These are phyloP conservation scores for Colletotrichum musicola DNA, from an alignment of 2,329 filamentous ascomycete genomes.

Conservation along the genomic window DNA sequence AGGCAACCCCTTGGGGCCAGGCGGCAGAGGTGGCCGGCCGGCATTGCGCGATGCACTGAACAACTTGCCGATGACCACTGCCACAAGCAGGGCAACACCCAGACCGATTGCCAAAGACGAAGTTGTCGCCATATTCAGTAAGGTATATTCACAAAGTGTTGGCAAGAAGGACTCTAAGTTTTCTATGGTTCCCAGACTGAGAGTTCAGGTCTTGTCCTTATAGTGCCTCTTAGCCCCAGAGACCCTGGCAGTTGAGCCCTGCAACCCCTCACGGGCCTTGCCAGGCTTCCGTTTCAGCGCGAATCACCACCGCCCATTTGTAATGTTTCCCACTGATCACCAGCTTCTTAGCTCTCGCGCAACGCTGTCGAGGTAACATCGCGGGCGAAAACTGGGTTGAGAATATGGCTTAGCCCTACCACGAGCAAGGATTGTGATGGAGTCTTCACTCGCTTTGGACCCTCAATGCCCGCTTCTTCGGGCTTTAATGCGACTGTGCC, in stretches of 20 bases:
- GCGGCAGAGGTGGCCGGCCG: conserved; percentile 38
- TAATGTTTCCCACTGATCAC: not conserved
- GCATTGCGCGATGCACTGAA: not conserved
- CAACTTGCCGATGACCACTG: not conserved
- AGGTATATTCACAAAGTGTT: not conserved
- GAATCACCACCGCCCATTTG: conserved; percentile 1
- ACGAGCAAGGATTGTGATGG: not conserved
- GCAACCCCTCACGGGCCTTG: not conserved
- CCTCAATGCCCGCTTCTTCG: not conserved
- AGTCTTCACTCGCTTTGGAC: not conserved
- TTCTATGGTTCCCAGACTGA: not conserved
- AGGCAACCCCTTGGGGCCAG: conserved; percentile 50
- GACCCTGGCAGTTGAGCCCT: not conserved
- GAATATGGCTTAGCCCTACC: conserved; percentile 10
- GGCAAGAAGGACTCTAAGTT: not conserved
- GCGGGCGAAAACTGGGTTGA: not conserved
- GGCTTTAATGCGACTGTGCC: not conserved
- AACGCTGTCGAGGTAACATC: not conserved
- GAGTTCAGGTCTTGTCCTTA: too few relatives aligned
- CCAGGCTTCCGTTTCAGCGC: not conserved
- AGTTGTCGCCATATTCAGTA: not conserved
- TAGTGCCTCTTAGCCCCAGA: not conserved
- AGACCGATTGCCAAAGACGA: not conserved
- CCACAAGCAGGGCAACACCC: not conserved
- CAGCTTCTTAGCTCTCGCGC: not conserved